Evolutionary conservation across 345 rosid genomes (phyloP).

Genomic region (Streptanthus diversifolius): DNA sequence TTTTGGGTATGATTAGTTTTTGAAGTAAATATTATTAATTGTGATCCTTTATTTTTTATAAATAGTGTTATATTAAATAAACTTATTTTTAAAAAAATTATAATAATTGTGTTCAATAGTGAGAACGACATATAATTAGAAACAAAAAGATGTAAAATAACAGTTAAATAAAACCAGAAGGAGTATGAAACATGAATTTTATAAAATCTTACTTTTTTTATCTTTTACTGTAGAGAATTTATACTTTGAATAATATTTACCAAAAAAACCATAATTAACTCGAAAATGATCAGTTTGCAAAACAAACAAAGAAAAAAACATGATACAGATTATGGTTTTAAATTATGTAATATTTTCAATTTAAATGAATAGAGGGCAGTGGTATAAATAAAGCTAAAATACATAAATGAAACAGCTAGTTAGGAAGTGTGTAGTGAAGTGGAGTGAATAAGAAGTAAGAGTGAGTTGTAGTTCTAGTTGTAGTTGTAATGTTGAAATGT

Average conservation of each 20-base stretch:
- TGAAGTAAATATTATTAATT: too few species aligned
- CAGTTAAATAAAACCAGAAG: too few species aligned
- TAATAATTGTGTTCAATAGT: too few species aligned
- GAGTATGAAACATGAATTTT: not conserved
- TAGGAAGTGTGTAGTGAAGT: constrained; percentile 37
- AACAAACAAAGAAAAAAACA: not conserved
- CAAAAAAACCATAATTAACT: not conserved
- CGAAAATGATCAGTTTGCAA: not conserved
- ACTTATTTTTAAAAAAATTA: too few species aligned
- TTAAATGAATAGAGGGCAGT: not conserved
- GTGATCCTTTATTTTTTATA: too few species aligned
- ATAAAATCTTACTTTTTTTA: not conserved
- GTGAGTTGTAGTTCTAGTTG: constrained; percentile 36
- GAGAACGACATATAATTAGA: too few species aligned
- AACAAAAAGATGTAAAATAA: too few species aligned
- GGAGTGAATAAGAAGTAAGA: constrained; percentile 56
- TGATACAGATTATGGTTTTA: not conserved
- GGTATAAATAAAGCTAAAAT: not conserved
- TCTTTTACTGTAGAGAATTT: not conserved
- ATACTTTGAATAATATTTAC: not conserved
- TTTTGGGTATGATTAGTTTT: too few species aligned
- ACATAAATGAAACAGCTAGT: constrained; percentile 21
- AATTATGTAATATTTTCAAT: not conserved
- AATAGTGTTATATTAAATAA: too few species aligned
- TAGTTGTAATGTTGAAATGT: constrained; percentile 21